Percentiles rank a stretch among this genome's conserved stretches.
These are phyloP conservation scores for Xylaria bambusicola DNA, from an alignment of 495 filamentous ascomycete species.

Conservation along the genomic window DNA sequence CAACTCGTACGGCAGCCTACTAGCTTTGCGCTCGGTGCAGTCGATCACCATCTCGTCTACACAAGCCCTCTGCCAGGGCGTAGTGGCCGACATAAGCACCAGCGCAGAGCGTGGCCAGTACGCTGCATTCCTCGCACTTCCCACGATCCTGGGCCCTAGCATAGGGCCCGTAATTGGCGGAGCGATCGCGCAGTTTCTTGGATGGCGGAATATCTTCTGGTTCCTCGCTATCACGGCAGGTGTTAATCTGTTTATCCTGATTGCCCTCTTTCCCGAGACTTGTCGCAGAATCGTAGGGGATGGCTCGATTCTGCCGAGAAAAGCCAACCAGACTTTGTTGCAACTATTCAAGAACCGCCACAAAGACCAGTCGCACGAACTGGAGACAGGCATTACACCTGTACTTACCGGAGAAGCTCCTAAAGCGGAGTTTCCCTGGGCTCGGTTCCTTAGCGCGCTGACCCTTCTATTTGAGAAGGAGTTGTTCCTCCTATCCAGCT, in stretches of 20 bases:
- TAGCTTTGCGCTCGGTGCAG: conserved; percentile 58
- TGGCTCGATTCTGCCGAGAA: conserved; percentile 53
- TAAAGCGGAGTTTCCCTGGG: conserved; percentile 37
- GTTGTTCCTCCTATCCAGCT: conserved; percentile 56
- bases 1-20: conserved; percentile 49
- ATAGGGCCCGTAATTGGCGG: conserved; percentile 66
- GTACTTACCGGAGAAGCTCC: conserved; percentile 19
- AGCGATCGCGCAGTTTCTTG: conserved; percentile 57
- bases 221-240: conserved; percentile 59
- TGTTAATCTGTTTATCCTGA: conserved; percentile 42
- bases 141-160: conserved; percentile 47
- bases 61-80: conserved; percentile 56
- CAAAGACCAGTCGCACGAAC: conserved; percentile 29
- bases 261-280: conserved; percentile 62
- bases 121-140: conserved; percentile 42
- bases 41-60: conserved; percentile 54
- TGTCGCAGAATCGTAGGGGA: conserved; percentile 65
- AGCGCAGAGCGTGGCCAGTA: conserved; percentile 54
- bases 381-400: conserved; percentile 15
- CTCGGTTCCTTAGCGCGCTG: conserved; percentile 64
- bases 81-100: conserved; percentile 56
- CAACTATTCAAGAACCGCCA: conserved; percentile 35
- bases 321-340: conserved; percentile 39
- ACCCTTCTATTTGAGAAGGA: conserved; percentile 63
- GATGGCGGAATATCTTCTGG: conserved; percentile 72